Conservation (phyloP, 2,329 filamentous ascomycete genomes). For the Emydomyces testavorans region DNA sequence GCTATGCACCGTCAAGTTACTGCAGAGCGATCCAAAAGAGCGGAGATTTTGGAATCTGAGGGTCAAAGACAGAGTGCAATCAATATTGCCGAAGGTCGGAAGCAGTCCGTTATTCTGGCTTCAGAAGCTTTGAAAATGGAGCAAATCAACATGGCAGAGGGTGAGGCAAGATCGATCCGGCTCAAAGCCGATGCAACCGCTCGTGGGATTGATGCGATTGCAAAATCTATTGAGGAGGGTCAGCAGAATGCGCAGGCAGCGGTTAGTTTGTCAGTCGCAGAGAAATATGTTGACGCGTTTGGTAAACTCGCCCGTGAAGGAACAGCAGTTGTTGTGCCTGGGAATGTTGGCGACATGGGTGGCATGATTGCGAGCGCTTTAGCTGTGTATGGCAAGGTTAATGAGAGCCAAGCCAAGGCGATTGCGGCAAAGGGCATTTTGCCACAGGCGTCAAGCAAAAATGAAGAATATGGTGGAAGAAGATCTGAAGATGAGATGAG, state of each 20-base stretch:
- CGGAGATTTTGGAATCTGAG: conserved; percentile 93
- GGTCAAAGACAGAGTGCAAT: conserved; percentile 95
- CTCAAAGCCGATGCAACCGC: conserved; percentile 80
- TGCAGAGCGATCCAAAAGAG: conserved; percentile 90
- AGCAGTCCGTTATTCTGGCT: conserved; percentile 92
- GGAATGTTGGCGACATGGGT: conserved; percentile 91
- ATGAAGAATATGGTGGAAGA: conserved; percentile 12
- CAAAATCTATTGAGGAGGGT: conserved; percentile 60
- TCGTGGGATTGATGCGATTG: conserved; percentile 75
- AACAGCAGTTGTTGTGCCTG: conserved; percentile 87
- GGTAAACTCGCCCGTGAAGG: conserved; percentile 86
- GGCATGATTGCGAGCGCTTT: conserved; percentile 95
- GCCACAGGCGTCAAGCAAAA: conserved; percentile 16
- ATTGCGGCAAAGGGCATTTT: conserved; percentile 38
- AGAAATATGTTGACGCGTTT: conserved; percentile 97
- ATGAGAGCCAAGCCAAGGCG: conserved; percentile 60
- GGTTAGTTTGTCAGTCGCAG: conserved; percentile 76
- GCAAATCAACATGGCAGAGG: conserved; percentile 81
- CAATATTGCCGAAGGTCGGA: conserved; percentile 95
- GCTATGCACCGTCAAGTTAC: conserved; percentile 99
- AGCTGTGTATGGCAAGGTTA: conserved; percentile 90
- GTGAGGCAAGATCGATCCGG: conserved; percentile 88
- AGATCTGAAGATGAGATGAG: conserved; percentile 11
- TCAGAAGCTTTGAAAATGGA: conserved; percentile 84
- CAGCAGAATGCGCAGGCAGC: conserved; percentile 67